Conservation (phyloP, 768 basidiomycete species). For the Omphalotus guepiniiformis region DNA sequence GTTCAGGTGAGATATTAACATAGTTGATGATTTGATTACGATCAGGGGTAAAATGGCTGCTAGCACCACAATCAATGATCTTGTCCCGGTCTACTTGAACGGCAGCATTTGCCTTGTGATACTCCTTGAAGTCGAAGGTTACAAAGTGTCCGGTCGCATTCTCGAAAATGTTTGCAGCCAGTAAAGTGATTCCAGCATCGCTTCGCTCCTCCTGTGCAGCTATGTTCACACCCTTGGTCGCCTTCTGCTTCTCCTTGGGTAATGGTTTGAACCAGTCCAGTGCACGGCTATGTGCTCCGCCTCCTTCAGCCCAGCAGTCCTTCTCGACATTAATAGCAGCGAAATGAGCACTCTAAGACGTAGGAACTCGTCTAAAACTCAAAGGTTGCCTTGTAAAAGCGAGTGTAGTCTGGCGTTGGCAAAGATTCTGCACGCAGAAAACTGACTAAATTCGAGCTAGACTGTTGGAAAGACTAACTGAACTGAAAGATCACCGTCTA, state of each 20-base stretch:
- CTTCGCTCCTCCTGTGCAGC: constrained; percentile 4
- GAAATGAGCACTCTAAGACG: too few relatives aligned
- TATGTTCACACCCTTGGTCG: constrained; percentile 9
- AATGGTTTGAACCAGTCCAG: constrained; percentile 21
- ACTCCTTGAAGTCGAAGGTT: constrained; percentile 11
- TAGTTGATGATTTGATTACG: constrained; percentile 23
- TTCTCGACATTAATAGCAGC: constrained; percentile 21
- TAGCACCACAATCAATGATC: constrained; percentile 30
- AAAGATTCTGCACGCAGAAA: too few relatives aligned
- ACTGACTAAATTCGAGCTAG: too few relatives aligned
- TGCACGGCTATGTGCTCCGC: constrained; percentile 25
- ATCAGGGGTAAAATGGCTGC: constrained; percentile 28
- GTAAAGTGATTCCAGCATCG: not conserved
- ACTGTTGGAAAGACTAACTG: too few relatives aligned
- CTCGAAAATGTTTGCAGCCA: not conserved
- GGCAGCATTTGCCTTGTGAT: not conserved
- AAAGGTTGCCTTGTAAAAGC: too few relatives aligned
- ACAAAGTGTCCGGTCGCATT: not conserved
- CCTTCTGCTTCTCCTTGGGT: constrained; percentile 13
- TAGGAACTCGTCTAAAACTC: too few relatives aligned
- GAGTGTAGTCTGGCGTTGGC: too few relatives aligned
- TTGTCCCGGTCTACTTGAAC: not conserved
- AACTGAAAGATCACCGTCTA: too few relatives aligned
- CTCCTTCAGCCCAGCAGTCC: constrained; percentile 28
- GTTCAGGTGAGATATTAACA: constrained; percentile 7